Evolutionary conservation across 139 green algal genomes (phyloP), one percentile per base, ranked within the genome.

Genomic region (Pseudopediastrum boryanum): DNA sequence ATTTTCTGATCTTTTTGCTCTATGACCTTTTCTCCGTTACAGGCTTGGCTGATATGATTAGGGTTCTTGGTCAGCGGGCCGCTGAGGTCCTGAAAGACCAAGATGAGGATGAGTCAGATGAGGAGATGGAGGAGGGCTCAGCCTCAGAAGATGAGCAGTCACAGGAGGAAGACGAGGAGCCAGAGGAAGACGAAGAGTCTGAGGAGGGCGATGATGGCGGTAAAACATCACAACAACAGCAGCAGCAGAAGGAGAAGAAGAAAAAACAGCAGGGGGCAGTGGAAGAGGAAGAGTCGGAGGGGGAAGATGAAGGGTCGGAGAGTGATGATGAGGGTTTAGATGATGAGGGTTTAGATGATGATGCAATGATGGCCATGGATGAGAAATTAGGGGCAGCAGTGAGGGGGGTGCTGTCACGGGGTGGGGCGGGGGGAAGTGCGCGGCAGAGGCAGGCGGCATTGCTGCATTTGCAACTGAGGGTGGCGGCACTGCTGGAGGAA

Each of bases 281-380:
- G 38, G 10, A 38, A 36, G 7, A 62, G 16, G 23, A 21, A 64
- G 43, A 13, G 51, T 16, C 3, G 3, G 68, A 36, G 66, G 52
- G 39, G 35, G 41, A 80, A 31, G 29, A 59, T 63, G 67, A 77
- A 13, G 29, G 29, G 19, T 78, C 70, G 25, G 50, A 8, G 10
- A 23, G n/a, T 33, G 64, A 76, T n/a, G 69, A 71, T 10, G 79
- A 84, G 4, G 80, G 69, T 21, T 54, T 50, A n/a, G 66, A 70
- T 31, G 79, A 75, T 2, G 79, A 75, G 29, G 83, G 46, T 21
- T 69, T 87, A 61, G 84, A 89, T 66, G 90, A 94, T 44, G 90
- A 92, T 31, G 82, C 80, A 3, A 96, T 96, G 92, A 91, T 94
- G 73, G 51, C 78, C 0, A 89, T 96, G 87, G 92, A 96, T 75